Conservation (phyloP, 225 moss, liverwort and hornwort species). For the Asterella californica region DNA sequence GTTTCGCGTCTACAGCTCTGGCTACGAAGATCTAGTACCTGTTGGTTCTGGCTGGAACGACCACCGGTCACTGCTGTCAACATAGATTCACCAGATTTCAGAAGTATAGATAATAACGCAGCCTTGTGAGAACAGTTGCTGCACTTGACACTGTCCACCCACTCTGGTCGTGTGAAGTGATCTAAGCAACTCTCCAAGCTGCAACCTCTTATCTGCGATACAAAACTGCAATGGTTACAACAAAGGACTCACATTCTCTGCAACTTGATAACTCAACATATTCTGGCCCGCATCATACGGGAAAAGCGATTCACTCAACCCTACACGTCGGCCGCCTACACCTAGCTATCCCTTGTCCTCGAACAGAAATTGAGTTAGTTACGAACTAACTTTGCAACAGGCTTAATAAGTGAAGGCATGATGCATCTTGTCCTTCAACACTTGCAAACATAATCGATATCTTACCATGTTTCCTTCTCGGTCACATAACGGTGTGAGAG, state of each 20-base stretch:
- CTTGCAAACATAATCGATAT: neutral
- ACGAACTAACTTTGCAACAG: neutral
- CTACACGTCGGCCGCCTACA: neutral
- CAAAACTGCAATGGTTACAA: neutral
- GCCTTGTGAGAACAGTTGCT: constrained; percentile 82
- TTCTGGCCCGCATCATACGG: neutral
- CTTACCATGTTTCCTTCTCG: constrained; percentile 76
- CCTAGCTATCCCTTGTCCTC: neutral
- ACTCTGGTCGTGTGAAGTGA: constrained; percentile 80
- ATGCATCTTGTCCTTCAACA: neutral
- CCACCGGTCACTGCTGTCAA: neutral
- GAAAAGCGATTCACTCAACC: neutral
- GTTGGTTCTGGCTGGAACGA: neutral
- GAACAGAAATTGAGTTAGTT: neutral
- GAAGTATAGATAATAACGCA: constrained; percentile 35
- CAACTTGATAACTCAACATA: neutral
- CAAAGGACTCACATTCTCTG: neutral
- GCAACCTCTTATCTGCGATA: constrained; percentile 66
- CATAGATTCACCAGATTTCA: neutral
- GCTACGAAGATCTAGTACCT: neutral
- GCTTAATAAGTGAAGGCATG: neutral
- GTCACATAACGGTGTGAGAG: constrained; percentile 63
- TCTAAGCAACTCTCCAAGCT: constrained; percentile 89
- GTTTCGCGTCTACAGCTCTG: neutral
- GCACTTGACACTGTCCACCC: constrained; percentile 86